Evolutionary conservation across 441 rosid species (phyloP), one percentile per base, ranked within the genome.

Genomic region (Francoa sonchifolia): DNA sequence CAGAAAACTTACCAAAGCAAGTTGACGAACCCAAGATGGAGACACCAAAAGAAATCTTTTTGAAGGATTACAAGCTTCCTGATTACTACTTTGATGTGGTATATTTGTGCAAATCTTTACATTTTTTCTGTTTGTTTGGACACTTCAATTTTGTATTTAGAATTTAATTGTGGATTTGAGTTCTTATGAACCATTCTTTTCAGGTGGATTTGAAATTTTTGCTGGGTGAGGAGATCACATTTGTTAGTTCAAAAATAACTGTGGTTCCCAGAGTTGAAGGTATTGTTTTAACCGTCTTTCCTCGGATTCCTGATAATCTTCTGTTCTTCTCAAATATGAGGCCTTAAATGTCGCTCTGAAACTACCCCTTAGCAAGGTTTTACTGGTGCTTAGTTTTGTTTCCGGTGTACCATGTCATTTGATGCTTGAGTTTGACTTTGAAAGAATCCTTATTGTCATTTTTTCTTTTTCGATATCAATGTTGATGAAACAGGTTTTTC

Each of bases 31-130:
- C 92, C 18, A 63, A 69, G 52, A 90, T 90, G 99, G 83, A 69
- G 29, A 54, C 74, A 31, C 98, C 85, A 3, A 86, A 82, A 59
- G 95, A 86, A 66, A 76, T 86, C 22, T 90, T 82, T 67, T 60
- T 86, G 68, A 90, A 90, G 82, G 82, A 86, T 60, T 86, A 90
- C 68, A 74, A 78, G 44, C 69, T 68, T 52, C 99, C 99, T 50
- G 85, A 86, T 63, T 82, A 80, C 68, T 90, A 78, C 65, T 90
- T 90, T 51, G 95, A 80, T 42, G 55, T 74, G 54, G 99, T 86
- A 44, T 25, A 70, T 48, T 39, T 9, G 48, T 45, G 16, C 41
- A 8, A 42, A 11, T 11, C 21, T 19, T n/a, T 10, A 29, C 9
- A 21, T 6, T 17, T 26, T 43, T 44, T 39, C 46, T 12, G 10